These are phyloP conservation scores for Cladophialophora immunda DNA, from an alignment of 2,329 filamentous ascomycete species.

Conservation along the genomic window DNA sequence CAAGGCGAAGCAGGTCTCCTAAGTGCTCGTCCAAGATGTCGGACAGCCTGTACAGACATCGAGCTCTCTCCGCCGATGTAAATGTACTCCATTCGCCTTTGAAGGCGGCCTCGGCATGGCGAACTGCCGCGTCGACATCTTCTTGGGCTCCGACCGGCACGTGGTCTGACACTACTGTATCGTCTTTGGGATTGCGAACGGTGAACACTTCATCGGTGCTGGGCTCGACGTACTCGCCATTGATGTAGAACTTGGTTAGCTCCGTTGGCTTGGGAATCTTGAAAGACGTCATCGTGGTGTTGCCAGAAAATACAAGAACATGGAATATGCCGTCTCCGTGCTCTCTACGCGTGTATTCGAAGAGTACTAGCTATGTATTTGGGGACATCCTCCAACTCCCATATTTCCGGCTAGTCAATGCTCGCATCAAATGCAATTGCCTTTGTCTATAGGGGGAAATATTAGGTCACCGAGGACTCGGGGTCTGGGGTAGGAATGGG, in stretches of 20 bases:
- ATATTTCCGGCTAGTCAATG: too few species aligned
- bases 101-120: slow-evolving; percentile 59
- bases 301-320: not conserved
- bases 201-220: not conserved
- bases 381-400: not conserved
- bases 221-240: slow-evolving; percentile 21
- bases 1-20: not conserved
- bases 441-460: too few species aligned
- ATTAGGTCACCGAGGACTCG: too few species aligned
- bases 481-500: too few species aligned
- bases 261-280: not conserved
- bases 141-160: not conserved
- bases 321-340: not conserved
- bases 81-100: slow-evolving; percentile 48
- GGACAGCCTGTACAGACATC: slow-evolving; percentile 30
- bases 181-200: not conserved
- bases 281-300: slow-evolving; percentile 4
- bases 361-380: not conserved
- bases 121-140: slow-evolving; percentile 59
- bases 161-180: not conserved
- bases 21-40: slow-evolving; percentile 4
- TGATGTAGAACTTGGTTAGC: slow-evolving; percentile 8
- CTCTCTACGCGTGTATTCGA: not conserved
- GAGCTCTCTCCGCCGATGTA: slow-evolving; percentile 54
- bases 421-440: too few species aligned